A percentile compares a stretch with the other conserved stretches of the same genome.
phyloP scores from a whole-genome alignment of 306 rosid genomes.

The Corylus americana region DNA sequence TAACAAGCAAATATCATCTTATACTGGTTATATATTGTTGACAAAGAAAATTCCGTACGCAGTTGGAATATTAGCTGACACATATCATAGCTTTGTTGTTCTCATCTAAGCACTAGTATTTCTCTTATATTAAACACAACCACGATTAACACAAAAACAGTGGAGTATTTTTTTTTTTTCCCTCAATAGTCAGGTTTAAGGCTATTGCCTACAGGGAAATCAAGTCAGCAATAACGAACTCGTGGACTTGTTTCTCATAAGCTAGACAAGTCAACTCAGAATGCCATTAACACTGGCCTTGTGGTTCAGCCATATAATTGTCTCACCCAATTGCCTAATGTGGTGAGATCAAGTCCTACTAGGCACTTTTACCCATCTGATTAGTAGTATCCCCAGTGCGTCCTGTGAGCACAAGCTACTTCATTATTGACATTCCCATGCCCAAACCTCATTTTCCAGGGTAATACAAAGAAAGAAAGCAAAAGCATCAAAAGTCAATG shows the following conservation, averaged over 20 bases:
- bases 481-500: background rate
- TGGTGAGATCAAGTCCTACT: background rate
- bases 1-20: background rate
- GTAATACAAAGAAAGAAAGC: background rate
- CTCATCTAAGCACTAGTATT: background rate
- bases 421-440: background rate
- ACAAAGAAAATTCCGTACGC: background rate
- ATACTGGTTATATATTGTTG: background rate
- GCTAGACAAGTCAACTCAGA: background rate
- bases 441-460: background rate
- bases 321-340: slow-evolving; percentile 1
- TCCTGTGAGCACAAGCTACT: background rate
- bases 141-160: too few relatives aligned
- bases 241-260: background rate
- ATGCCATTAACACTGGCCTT: background rate
- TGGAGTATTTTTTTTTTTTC: too few relatives aligned
- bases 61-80: background rate
- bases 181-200: background rate
- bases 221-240: background rate
- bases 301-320: background rate
- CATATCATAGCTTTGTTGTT: background rate
- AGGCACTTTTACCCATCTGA: background rate
- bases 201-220: background rate
- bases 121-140: background rate
- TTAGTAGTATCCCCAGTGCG: background rate